Conservation (phyloP, 805 yeast genomes). For the Ogataea wickerhamii region DNA sequence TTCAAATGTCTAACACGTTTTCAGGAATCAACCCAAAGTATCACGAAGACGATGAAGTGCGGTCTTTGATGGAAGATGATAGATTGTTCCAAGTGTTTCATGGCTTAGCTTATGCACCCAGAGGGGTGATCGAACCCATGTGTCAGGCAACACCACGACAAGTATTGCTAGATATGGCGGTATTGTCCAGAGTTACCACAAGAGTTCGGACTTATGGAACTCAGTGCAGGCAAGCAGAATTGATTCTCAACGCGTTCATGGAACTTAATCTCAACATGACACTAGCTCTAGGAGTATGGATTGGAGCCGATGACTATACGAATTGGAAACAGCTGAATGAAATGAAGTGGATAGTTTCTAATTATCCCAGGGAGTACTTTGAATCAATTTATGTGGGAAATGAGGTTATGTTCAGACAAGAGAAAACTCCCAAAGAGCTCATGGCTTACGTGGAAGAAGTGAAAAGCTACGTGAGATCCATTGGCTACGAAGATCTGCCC, state of each 20-base stretch:
- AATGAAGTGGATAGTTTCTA: slow-evolving; percentile 39
- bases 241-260: slow-evolving; percentile 50
- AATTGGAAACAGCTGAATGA: slow-evolving; percentile 45
- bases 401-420: slow-evolving; percentile 57
- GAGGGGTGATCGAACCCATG: slow-evolving; percentile 43
- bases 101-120: slow-evolving; percentile 62
- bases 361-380: slow-evolving; percentile 44
- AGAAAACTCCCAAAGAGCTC: slow-evolving; percentile 37
- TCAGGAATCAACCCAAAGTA: slow-evolving; percentile 33
- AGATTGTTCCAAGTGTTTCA: slow-evolving; percentile 39
- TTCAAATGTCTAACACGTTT: slow-evolving; percentile 21
- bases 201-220: slow-evolving; percentile 57
- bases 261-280: slow-evolving; percentile 51
- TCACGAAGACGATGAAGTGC: slow-evolving; percentile 34
- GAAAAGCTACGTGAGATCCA: slow-evolving; percentile 34
- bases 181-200: slow-evolving; percentile 55
- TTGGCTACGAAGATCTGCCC: slow-evolving; percentile 39
- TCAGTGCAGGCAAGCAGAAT: slow-evolving; percentile 55
- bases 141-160: slow-evolving; percentile 51
- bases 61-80: slow-evolving; percentile 35
- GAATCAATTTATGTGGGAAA: slow-evolving; percentile 58
- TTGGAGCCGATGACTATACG: slow-evolving; percentile 41
- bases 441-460: slow-evolving; percentile 41
- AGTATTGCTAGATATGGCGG: slow-evolving; percentile 52
- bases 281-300: slow-evolving; percentile 61